phyloP scores from a whole-genome alignment of 805 yeast genomes.

The Schwanniomyces sp. region DNA sequence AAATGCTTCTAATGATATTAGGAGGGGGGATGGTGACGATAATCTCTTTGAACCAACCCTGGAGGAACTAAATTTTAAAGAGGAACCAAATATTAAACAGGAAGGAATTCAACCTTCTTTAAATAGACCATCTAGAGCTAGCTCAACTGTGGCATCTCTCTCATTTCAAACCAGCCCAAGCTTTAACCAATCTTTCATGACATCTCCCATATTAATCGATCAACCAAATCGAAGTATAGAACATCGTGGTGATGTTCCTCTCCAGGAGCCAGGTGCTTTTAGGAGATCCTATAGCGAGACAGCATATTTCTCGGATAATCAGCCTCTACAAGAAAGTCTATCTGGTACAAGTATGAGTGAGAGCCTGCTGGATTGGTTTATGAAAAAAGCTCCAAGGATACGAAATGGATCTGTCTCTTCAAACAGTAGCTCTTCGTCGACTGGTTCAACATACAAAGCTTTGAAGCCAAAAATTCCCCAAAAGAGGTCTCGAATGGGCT shows the following conservation, averaged over 20 bases:
- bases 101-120: no score
- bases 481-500: conserved; percentile 69
- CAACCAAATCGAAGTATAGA: neutral
- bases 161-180: neutral
- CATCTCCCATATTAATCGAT: neutral
- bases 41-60: no score
- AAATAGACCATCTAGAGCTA: no score
- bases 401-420: neutral
- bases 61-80: no score
- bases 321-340: neutral
- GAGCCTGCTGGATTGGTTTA: neutral
- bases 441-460: neutral
- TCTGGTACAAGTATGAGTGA: neutral
- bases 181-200: neutral
- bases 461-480: conserved; percentile 15
- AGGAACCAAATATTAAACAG: no score
- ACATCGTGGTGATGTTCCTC: neutral
- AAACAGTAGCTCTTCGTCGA: neutral
- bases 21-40: no score
- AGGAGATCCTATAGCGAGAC: neutral
- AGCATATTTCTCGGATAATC: neutral
- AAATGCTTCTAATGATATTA: no score
- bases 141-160: no score
- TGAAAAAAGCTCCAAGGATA: neutral
- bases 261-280: neutral